Conservation (phyloP, 768 basidiomycete species). For the Boletus speciosus region DNA sequence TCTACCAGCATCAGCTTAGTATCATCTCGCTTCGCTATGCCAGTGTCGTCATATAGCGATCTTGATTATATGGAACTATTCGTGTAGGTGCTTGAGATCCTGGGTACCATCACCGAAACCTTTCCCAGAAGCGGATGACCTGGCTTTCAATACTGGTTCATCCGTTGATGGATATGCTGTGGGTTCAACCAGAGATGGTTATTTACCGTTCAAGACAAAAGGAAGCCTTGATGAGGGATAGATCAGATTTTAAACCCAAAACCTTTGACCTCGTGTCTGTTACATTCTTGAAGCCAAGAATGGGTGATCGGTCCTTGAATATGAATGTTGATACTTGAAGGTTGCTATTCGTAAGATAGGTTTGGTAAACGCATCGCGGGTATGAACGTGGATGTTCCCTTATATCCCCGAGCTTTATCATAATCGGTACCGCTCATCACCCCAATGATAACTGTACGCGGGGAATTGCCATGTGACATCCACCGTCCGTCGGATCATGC, state of each 20-base stretch:
- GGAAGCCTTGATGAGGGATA: conserved; percentile 13
- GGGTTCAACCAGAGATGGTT: not conserved
- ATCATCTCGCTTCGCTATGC: conserved; percentile 2
- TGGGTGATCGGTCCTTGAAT: not conserved
- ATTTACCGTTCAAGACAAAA: conserved; percentile 9
- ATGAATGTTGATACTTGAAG: not conserved
- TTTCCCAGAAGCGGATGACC: not conserved
- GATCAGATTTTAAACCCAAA: not conserved
- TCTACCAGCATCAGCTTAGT: not conserved
- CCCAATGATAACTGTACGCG: not conserved
- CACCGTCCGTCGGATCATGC: conserved; percentile 4
- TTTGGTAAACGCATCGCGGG: conserved; percentile 13
- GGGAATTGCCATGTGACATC: not conserved
- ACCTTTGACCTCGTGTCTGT: conserved; percentile 8
- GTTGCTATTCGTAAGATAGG: not conserved
- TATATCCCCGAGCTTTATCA: not conserved
- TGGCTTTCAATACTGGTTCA: not conserved
- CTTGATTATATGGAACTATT: not conserved
- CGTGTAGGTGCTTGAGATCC: not conserved
- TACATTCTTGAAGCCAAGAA: conserved; percentile 5
- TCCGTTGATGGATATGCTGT: conserved; percentile 3
- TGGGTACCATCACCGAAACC: not conserved
- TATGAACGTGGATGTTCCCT: not conserved
- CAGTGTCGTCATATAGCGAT: not conserved
- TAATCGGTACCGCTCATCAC: conserved; percentile 11